Evolutionary conservation across 1,284 basidiomycete genomes (phyloP), one percentile per base, ranked within the genome.

Genomic region (Rhodotorula sp.): DNA sequence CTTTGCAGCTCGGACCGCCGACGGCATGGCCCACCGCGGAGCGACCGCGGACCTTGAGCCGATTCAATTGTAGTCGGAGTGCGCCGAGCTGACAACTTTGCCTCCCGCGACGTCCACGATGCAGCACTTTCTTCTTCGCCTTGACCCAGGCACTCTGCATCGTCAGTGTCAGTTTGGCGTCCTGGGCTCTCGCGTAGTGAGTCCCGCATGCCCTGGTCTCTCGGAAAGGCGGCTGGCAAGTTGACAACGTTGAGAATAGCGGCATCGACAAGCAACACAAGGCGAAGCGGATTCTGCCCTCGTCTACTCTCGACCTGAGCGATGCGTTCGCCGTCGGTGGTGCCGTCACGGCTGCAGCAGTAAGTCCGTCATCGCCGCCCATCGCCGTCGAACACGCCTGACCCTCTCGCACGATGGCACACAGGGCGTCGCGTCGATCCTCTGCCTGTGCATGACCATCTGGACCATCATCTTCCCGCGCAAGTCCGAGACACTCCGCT

Each of bases 401-500:
- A 24, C 59, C 20, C 5, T 2, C 30, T 7, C 22, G 22, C 12
- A 26, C 26, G 10, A 4, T 7, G 8, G 20, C 44, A 14, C 44
- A 14, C 53, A 69, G 72, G 71, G 48, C 26, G 26, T 60, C 33
- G 67, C 73, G 17, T 45, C 68, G 10, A 29, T 72, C 29, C 29
- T 70, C 5, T 72, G 70, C 59, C 49, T 68, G 46, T 37, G 44
- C 12, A 51, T 75, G 33, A 59, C 62, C 46, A 33, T 53, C 46
- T 60, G 55, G 30, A 63, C 64, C 30, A 26, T 68, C 24, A 57
- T 72, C 51, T 24, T 44, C 14, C 71, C 64, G 14, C 66, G 63
- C 51, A 45, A 60, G 29, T 57, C 55, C 24, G 73, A 75, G 37
- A 72, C 73, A 44, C 61, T 72, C 64, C 59, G 42, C 54, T 64